These are phyloP conservation scores for Cochliopodium minus DNA, from an alignment of 208 protist genomes.

Conservation along the genomic window DNA sequence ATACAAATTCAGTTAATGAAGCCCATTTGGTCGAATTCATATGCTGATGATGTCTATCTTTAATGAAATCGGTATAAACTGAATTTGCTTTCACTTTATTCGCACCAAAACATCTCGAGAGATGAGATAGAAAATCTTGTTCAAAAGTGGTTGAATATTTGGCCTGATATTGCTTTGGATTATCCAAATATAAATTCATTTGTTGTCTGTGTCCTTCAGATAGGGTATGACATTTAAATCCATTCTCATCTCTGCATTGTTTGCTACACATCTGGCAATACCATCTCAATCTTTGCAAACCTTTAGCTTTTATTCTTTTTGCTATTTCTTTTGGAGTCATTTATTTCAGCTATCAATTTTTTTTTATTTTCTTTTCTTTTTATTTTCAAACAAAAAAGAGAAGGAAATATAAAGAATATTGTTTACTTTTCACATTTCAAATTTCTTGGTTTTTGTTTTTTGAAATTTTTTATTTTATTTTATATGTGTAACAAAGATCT, in stretches of 20 bases:
- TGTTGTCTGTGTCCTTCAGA: constrained; percentile 13
- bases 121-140: constrained; percentile 19
- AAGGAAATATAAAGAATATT: too few relatives aligned
- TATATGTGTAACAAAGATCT: too few relatives aligned
- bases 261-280: constrained; percentile 37
- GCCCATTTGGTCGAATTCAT: constrained; percentile 29
- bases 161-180: constrained; percentile 19
- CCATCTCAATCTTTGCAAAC: constrained; percentile 21
- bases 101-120: neutral
- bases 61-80: constrained; percentile 31
- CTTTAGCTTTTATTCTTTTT: constrained; percentile 17
- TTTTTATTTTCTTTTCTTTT: too few relatives aligned
- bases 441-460: too few relatives aligned
- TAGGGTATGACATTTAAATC: constrained; percentile 27
- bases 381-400: too few relatives aligned
- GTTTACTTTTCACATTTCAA: too few relatives aligned
- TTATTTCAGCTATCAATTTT: too few relatives aligned
- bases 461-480: too few relatives aligned
- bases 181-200: constrained; percentile 24
- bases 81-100: constrained; percentile 6
- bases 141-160: constrained; percentile 26
- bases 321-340: neutral
- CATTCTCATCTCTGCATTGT: constrained; percentile 31
- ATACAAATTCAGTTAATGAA: constrained; percentile 23
- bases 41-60: constrained; percentile 25